phyloP scores from a whole-genome alignment of 805 yeast genomes.

The Candida ipomoeae region DNA sequence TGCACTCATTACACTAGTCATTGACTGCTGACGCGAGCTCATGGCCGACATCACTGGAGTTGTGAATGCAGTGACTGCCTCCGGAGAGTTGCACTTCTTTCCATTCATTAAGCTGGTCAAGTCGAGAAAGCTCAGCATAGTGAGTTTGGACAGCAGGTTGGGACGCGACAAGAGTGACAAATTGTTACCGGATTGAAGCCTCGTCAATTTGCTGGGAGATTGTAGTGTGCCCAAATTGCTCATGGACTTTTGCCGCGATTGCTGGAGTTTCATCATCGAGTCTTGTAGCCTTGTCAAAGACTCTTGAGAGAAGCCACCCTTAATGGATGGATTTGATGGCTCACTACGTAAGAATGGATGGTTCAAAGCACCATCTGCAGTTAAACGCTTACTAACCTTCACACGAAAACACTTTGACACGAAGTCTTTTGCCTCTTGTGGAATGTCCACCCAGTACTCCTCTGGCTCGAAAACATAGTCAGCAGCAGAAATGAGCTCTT shows the following conservation, averaged over 20 bases:
- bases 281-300: conserved; percentile 15
- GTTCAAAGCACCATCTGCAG: conserved; percentile 39
- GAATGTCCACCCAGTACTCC: conserved; percentile 50
- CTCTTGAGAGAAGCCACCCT: conserved; percentile 12
- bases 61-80: conserved; percentile 15
- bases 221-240: neutral
- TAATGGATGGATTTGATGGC: neutral
- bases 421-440: conserved; percentile 54
- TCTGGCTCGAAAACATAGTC: conserved; percentile 62
- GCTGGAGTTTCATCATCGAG: conserved; percentile 14
- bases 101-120: conserved; percentile 12
- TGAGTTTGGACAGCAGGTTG: conserved; percentile 1
- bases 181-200: conserved; percentile 4
- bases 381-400: conserved; percentile 44
- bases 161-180: conserved; percentile 3
- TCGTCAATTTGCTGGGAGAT: conserved; percentile 4
- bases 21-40: conserved; percentile 15
- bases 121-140: conserved; percentile 3
- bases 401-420: conserved; percentile 49
- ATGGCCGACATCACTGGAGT: conserved; percentile 16
- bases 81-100: conserved; percentile 17
- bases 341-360: conserved; percentile 38
- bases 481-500: conserved; percentile 54
- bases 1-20: conserved; percentile 5
- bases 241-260: conserved; percentile 10